Evolutionary conservation across 2,329 filamentous ascomycete species (phyloP).

Genomic region (Ascochyta koolunga): DNA sequence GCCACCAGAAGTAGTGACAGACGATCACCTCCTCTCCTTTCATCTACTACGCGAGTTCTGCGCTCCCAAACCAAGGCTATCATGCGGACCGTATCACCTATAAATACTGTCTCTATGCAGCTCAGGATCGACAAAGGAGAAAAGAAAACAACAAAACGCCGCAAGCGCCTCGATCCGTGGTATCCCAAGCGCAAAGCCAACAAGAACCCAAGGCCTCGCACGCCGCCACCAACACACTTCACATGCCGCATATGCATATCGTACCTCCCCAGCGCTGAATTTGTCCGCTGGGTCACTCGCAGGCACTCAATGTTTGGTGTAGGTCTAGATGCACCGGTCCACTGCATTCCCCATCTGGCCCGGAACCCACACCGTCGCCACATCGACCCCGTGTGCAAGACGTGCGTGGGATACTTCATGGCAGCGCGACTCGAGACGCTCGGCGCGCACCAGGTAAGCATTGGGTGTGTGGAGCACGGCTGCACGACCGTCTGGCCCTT

Average conservation of each 20-base stretch:
- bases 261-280: slow-evolving; percentile 20
- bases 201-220: slow-evolving; percentile 13
- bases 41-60: slow-evolving; percentile 15
- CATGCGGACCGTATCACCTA: background rate
- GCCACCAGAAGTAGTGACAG: background rate
- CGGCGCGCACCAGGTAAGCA: slow-evolving; percentile 25
- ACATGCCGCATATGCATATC: slow-evolving; percentile 36
- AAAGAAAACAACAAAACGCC: slow-evolving; percentile 1
- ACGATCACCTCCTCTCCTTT: background rate
- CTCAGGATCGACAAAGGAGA: background rate
- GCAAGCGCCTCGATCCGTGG: slow-evolving; percentile 28
- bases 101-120: background rate
- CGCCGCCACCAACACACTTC: slow-evolving; percentile 24
- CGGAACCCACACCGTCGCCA: slow-evolving; percentile 24
- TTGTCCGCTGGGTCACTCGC: slow-evolving; percentile 25
- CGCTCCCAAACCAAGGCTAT: slow-evolving; percentile 19
- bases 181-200: slow-evolving; percentile 27
- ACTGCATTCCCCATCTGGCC: slow-evolving; percentile 32
- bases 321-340: slow-evolving; percentile 18
- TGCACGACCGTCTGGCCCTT: slow-evolving; percentile 29
- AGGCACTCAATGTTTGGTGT: background rate
- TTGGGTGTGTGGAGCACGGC: slow-evolving; percentile 32
- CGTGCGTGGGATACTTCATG: slow-evolving; percentile 32
- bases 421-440: slow-evolving; percentile 28
- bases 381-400: slow-evolving; percentile 34